phyloP scores from a whole-genome alignment of 331 rosid species.

The Phaseolus coccineus region DNA sequence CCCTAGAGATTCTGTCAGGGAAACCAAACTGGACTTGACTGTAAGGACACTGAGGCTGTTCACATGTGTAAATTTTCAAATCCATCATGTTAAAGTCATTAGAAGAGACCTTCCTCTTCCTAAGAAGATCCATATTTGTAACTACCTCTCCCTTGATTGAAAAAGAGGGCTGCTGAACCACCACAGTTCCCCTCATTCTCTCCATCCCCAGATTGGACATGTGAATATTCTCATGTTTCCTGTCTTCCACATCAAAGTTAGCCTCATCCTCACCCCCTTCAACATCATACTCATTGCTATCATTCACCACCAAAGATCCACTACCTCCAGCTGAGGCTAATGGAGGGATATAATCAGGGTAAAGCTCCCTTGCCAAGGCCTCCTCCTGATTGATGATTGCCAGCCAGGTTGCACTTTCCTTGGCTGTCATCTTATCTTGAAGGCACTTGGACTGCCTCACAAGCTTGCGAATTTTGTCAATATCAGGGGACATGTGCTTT shows the following conservation, averaged over 20 bases:
- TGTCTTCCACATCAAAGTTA: constrained; percentile 63
- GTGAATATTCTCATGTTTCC: constrained; percentile 56
- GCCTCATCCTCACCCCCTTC: constrained; percentile 73
- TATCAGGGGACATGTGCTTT: constrained; percentile 91
- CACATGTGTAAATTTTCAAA: constrained; percentile 69
- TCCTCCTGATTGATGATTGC: constrained; percentile 90
- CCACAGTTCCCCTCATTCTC: constrained; percentile 47
- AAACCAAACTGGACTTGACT: constrained; percentile 67
- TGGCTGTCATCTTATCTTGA: constrained; percentile 97
- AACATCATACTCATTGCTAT: constrained; percentile 77
- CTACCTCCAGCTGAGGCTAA: constrained; percentile 57
- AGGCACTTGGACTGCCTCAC: constrained; percentile 88
- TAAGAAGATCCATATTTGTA: constrained; percentile 53
- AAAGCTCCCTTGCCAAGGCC: constrained; percentile 66
- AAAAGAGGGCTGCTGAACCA: constrained; percentile 50
- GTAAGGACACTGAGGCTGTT: constrained; percentile 66
- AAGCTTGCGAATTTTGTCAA: constrained; percentile 84
- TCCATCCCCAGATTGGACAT: constrained; percentile 60
- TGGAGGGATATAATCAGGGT: constrained; percentile 68
- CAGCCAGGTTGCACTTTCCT: constrained; percentile 92
- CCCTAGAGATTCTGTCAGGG: constrained; percentile 64
- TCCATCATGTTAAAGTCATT: constrained; percentile 59
- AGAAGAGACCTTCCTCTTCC: constrained; percentile 66
- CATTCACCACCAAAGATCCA: constrained; percentile 61
- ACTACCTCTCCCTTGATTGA: constrained; percentile 62